phyloP scores from a whole-genome alignment of 495 filamentous ascomycete genomes.

The Xylaria scruposa region DNA sequence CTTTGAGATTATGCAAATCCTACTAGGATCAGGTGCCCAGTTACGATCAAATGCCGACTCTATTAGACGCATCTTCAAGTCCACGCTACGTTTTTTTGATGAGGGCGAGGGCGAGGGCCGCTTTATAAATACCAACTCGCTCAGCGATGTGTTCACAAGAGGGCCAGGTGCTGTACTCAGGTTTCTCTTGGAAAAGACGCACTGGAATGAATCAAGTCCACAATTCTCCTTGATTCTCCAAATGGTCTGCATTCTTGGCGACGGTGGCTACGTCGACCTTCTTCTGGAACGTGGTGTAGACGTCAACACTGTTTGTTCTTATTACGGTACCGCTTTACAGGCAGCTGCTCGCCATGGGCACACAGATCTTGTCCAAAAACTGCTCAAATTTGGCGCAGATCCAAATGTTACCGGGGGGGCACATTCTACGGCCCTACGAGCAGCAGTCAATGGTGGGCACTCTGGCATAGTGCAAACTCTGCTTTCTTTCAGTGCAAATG shows the following conservation, averaged over 20 bases:
- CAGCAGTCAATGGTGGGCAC: neutral
- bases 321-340: neutral
- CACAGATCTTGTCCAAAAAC: neutral
- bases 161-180: neutral
- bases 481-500: neutral
- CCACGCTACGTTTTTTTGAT: neutral
- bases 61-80: neutral
- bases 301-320: neutral
- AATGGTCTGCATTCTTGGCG: neutral
- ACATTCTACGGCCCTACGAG: neutral
- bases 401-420: neutral
- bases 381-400: neutral
- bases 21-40: neutral
- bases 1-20: neutral
- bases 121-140: neutral
- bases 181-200: neutral
- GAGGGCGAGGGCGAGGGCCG: neutral
- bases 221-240: neutral
- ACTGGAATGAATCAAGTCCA: neutral
- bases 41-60: neutral
- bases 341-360: neutral
- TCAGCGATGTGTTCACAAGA: neutral
- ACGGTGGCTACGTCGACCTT: neutral
- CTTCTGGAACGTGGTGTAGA: neutral
- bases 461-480: neutral